Evolutionary conservation across 768 basidiomycete species (phyloP).

Genomic region (Mycena rebaudengoi): DNA sequence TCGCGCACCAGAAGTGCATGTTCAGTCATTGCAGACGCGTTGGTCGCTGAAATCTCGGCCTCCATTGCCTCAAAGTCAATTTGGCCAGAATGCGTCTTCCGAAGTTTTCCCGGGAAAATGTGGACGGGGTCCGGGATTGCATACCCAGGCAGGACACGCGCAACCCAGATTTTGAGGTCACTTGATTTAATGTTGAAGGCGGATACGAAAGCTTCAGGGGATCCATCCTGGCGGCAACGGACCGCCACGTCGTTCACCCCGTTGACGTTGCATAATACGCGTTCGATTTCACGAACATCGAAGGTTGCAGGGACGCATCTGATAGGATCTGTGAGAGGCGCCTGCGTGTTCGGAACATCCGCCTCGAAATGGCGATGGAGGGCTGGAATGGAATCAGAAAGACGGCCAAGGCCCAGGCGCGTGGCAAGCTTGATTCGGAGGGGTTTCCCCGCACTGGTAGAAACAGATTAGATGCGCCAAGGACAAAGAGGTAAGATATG

Average conservation of each 20-base stretch:
- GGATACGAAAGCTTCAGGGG: slow-evolving; percentile 48
- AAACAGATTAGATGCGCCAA: no score
- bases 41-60: slow-evolving; percentile 25
- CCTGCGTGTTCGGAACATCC: slow-evolving; percentile 36
- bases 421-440: slow-evolving; percentile 51
- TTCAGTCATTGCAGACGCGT: slow-evolving; percentile 35
- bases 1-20: slow-evolving; percentile 42
- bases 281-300: slow-evolving; percentile 41
- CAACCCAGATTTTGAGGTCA: slow-evolving; percentile 32
- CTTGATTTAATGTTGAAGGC: slow-evolving; percentile 28
- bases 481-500: no score
- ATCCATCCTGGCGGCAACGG: slow-evolving; percentile 38
- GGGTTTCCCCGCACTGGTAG: slow-evolving; percentile 55
- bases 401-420: slow-evolving; percentile 45
- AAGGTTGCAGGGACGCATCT: slow-evolving; percentile 42
- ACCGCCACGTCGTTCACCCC: slow-evolving; percentile 45
- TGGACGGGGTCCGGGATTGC: slow-evolving; percentile 45
- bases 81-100: slow-evolving; percentile 28
- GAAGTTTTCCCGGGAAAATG: slow-evolving; percentile 35
- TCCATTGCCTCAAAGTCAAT: slow-evolving; percentile 43
- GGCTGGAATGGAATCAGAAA: slow-evolving; percentile 42
- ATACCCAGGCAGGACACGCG: slow-evolving; percentile 45
- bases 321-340: slow-evolving; percentile 46
- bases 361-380: slow-evolving; percentile 52
- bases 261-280: slow-evolving; percentile 32